Base-by-base conservation (phyloP, 2,329 filamentous ascomycete species). In the Neonectria sp. region DNA sequence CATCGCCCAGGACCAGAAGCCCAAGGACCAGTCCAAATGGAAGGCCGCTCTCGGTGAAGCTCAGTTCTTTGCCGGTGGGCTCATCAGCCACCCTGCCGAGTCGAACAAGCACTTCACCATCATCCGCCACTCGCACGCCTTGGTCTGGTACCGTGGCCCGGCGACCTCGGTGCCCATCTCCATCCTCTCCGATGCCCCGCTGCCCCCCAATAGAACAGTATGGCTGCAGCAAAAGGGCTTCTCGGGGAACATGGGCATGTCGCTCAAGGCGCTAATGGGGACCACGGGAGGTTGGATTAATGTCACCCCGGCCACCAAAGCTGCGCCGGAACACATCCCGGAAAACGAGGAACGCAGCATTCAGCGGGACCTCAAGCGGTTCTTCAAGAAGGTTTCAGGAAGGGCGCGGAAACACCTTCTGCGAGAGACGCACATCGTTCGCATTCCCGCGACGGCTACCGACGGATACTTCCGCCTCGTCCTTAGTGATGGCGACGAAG, bases 401-500 rank as follows among this genome's bases (percentile, higher is more conserved):
- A 73, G 76, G n/a, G 69, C 81, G 3, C 80, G 79, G 63, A 83
- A 79, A 2, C 90, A 92, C 64, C 61, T 81, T 0, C 78, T 89
- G 0, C 83, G 90, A 2, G 90, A 93, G 77, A 93, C 91, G 0
- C 86, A 88, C 31, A 82, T 93, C 2, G 81, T 92, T 6, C 85
- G 91, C 4, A 90, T 93, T 51, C 91, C 91, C 0, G 88, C 88
- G 0, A 83, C 87, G 0, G 89, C 89, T 0, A 83, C 83, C 0
- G 91, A 93, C 76, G 91, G 91, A 0, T 93, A 93, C 74, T 90
- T 92, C 62, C 88, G 91, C 12, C 81, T 93, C 5, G 87, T 93
- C 0, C 81, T 93, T 9, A 92, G 90, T 68, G 79, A 83, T 0
- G 87, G 80, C 0, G 67, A 72, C 2, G 72, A 75, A 3, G 71